Base-by-base conservation (phyloP, 352 stramenopile species). In the Phytophthora aleatoria region DNA sequence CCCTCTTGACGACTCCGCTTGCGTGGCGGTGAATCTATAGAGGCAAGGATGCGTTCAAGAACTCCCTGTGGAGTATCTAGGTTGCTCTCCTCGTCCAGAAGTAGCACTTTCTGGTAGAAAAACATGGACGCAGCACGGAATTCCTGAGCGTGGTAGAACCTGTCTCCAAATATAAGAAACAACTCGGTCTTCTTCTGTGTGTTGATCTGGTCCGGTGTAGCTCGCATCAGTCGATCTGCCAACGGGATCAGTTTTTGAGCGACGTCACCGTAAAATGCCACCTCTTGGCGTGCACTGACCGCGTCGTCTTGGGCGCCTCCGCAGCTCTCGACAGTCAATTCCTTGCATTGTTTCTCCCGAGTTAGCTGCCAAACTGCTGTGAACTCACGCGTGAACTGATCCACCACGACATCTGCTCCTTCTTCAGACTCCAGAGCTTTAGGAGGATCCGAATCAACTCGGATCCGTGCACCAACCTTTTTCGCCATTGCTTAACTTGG, bases 311-410 rank as follows among this genome's bases (percentile, higher is more conserved):
- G 0, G 9, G 53, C 30, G 15, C 42, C 38, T 10, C 38, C 42
- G 16, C 60, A 56, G 20, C 59, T 53, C 4, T 64, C 44, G n/a
- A 43, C 15, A 0, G 30, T 64, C 3, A 61, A 36, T 39, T 50
- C 13, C 26, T 57, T 57, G 9, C 36, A 30, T 36, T 71, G 76
- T 36, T 71, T 74, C 12, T 88, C 78, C 12, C 69, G 70, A 20
- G 69, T 64, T 5, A 76, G 64, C 16, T 77, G 69, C 45, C 88
- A 35, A 5, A 86, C 30, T 1, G 64, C 54, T 8, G 57, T 31
- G 45, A 91, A 71, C 35, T 91, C 79, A 33, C 83, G 80, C 36
- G 68, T 63, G 61, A 88, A 85, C 27, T 88, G 80, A 11, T 85
- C 71, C 44, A 75, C 51, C 5, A 91, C 59, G 27, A 76, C 71